Percentiles rank a stretch among this genome's conserved stretches.
These are phyloP conservation scores for Ophiostoma montium DNA, from an alignment of 2,329 filamentous ascomycete species.

Conservation along the genomic window DNA sequence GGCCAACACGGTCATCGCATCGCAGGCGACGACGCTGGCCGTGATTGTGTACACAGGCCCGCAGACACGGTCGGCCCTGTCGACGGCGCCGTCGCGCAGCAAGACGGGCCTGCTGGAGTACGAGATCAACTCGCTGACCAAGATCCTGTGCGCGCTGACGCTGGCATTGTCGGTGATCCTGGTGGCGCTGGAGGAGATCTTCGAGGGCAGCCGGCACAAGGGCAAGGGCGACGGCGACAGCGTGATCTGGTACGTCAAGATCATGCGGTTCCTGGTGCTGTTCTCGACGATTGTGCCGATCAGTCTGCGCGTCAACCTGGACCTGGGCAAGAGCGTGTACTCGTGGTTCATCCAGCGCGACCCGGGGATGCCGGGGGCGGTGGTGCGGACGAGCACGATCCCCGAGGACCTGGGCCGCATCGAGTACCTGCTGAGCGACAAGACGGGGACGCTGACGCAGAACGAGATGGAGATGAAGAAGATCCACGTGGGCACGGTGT, in stretches of 20 bases:
- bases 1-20: conserved; percentile 95
- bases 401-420: conserved; percentile 92
- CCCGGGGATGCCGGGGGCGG: conserved; percentile 74
- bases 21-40: conserved; percentile 74
- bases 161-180: conserved; percentile 74
- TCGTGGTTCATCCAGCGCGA: conserved; percentile 92
- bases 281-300: conserved; percentile 99
- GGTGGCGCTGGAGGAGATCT: conserved; percentile 73
- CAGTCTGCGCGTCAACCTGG: conserved; percentile 86
- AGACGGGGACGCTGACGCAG: conserved; percentile 94
- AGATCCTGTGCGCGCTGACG: conserved; percentile 85
- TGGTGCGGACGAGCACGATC: conserved; percentile 93
- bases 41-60: conserved; percentile 90
- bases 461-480: conserved; percentile 99
- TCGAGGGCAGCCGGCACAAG: conserved; percentile 37
- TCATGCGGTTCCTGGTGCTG: conserved; percentile 93
- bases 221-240: conserved; percentile 30
- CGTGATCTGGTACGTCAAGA: conserved; percentile 82
- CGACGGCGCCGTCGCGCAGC: conserved; percentile 79
- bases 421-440: conserved; percentile 91
- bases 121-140: conserved; percentile 94
- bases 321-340: conserved; percentile 94
- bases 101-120: conserved; percentile 89
- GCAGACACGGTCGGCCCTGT: conserved; percentile 85
- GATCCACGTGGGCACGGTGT: conserved; percentile 94